phyloP scores from a whole-genome alignment of 352 stramenopile species.

The Pythium graminicola region DNA sequence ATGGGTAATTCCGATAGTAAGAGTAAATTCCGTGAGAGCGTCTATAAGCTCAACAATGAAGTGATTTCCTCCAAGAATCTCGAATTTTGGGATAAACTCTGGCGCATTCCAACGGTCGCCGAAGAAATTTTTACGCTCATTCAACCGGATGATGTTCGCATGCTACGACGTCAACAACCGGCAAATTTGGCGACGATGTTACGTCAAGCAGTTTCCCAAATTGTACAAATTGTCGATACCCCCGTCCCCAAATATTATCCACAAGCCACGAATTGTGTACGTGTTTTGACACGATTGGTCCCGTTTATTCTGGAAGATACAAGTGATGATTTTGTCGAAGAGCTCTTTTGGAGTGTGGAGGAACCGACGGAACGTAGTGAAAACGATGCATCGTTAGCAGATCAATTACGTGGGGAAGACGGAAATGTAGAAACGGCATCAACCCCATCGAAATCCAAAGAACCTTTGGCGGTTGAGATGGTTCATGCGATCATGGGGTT shows the following conservation, averaged over 20 bases:
- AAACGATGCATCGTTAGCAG: slow-evolving; percentile 26
- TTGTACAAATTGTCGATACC: slow-evolving; percentile 84
- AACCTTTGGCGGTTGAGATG: slow-evolving; percentile 65
- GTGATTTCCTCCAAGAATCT: slow-evolving; percentile 79
- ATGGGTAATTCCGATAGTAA: slow-evolving; percentile 89
- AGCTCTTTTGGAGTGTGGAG: slow-evolving; percentile 72
- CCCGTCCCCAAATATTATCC: slow-evolving; percentile 85
- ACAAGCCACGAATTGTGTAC: slow-evolving; percentile 79
- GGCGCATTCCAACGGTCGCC: slow-evolving; percentile 80
- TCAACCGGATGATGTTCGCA: slow-evolving; percentile 83
- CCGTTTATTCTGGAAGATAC: slow-evolving; percentile 81
- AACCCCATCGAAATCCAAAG: neutral
- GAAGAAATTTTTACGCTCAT: slow-evolving; percentile 89
- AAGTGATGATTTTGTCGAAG: slow-evolving; percentile 75
- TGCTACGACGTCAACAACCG: slow-evolving; percentile 79
- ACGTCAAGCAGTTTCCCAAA: slow-evolving; percentile 65
- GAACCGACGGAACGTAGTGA: slow-evolving; percentile 13
- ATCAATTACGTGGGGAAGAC: slow-evolving; percentile 36
- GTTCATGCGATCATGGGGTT: slow-evolving; percentile 83
- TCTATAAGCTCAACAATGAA: slow-evolving; percentile 89
- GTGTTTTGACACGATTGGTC: slow-evolving; percentile 74
- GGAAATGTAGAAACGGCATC: neutral
- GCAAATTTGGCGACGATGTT: slow-evolving; percentile 81
- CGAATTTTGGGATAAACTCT: slow-evolving; percentile 89
- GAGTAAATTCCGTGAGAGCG: slow-evolving; percentile 88